A percentile compares a stretch with the other conserved stretches of the same genome.
Conservation (phyloP, 225 moss, liverwort and hornwort species). For the Pseudoscleropodium purum region DNA sequence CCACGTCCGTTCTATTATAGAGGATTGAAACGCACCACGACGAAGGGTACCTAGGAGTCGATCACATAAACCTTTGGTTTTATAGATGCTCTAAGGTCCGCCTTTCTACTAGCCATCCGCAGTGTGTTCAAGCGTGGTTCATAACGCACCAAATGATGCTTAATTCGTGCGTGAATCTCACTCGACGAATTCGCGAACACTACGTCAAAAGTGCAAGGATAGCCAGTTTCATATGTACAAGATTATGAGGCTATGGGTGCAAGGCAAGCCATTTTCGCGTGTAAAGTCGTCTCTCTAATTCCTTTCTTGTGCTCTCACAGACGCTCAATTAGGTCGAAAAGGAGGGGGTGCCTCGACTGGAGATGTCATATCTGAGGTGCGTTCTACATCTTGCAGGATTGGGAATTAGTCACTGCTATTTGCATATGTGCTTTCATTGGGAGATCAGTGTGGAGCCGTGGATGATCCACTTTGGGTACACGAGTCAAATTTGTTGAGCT, state of each 20-base stretch:
- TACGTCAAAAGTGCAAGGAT: not conserved
- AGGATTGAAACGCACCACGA: not conserved
- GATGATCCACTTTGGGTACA: not conserved
- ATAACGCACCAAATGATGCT: not conserved
- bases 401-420: not conserved
- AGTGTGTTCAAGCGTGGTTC: not conserved
- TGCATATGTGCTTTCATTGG: not conserved
- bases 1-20: not conserved
- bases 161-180: not conserved
- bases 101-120: not conserved
- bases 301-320: not conserved
- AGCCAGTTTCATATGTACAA: not conserved
- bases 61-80: not conserved
- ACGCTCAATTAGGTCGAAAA: slow-evolving; percentile 4
- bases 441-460: not conserved
- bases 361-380: slow-evolving; percentile 26
- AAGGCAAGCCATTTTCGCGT: not conserved
- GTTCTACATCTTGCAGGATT: not conserved
- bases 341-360: slow-evolving; percentile 2
- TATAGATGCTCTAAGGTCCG: not conserved
- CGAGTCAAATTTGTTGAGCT: not conserved
- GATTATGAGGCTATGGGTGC: not conserved
- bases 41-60: not conserved
- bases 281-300: not conserved
- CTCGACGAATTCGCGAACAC: not conserved